Conservation (phyloP, 495 filamentous ascomycete genomes). For the Penicillium coffeae region DNA sequence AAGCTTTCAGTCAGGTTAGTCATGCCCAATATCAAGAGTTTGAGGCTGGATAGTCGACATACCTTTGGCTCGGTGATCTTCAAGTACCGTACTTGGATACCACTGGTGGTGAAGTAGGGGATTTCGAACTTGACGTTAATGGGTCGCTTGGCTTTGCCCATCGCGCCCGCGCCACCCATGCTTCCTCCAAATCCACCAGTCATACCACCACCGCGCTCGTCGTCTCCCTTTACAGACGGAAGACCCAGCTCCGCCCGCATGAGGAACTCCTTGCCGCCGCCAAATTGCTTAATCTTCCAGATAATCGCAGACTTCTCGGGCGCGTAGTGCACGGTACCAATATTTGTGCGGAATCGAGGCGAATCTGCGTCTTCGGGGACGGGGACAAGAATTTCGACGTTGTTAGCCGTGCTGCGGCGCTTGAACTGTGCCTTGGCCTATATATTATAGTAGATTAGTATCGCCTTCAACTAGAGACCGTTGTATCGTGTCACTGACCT, state of each 20-base stretch:
- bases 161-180: slow-evolving; percentile 66
- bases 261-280: slow-evolving; percentile 95
- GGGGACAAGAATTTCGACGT: slow-evolving; percentile 95
- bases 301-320: slow-evolving; percentile 97
- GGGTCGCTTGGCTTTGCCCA: slow-evolving; percentile 85
- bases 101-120: slow-evolving; percentile 97
- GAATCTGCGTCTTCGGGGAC: slow-evolving; percentile 97
- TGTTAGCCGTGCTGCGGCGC: slow-evolving; percentile 94
- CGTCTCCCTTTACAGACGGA: slow-evolving; percentile 92
- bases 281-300: slow-evolving; percentile 99
- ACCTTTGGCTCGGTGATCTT: slow-evolving; percentile 99
- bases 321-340: slow-evolving; percentile 96
- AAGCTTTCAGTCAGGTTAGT: slow-evolving; percentile 46
- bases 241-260: slow-evolving; percentile 98
- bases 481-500: slow-evolving; percentile 47
- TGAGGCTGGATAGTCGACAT: slow-evolving; percentile 24
- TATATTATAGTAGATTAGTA: not conserved
- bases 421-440: slow-evolving; percentile 97
- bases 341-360: slow-evolving; percentile 94
- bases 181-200: slow-evolving; percentile 94
- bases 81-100: slow-evolving; percentile 96
- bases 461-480: not conserved
- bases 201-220: slow-evolving; percentile 94
- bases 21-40: too few relatives aligned
- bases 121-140: slow-evolving; percentile 99